These are phyloP conservation scores for Teunomyces tritomae DNA, from an alignment of 805 yeast species.

Conservation along the genomic window DNA sequence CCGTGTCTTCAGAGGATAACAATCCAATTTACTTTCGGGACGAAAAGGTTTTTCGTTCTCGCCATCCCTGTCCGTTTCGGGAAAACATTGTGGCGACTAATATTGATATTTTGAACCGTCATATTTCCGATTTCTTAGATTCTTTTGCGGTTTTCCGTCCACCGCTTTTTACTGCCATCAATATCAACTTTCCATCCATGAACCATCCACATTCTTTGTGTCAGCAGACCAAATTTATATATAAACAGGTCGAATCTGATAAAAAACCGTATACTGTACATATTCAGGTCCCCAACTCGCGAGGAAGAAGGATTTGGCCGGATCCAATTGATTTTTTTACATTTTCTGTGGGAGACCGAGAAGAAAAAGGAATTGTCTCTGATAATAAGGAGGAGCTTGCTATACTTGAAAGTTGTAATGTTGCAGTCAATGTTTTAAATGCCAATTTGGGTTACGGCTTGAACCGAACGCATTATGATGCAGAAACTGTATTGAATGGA, in stretches of 20 bases:
- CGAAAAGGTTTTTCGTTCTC: constrained; percentile 24
- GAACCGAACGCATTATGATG: constrained; percentile 2
- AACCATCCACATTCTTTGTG: constrained; percentile 17
- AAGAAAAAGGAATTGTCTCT: background rate
- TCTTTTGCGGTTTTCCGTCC: background rate
- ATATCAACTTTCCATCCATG: constrained; percentile 29
- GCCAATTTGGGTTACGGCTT: constrained; percentile 2
- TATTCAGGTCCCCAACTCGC: background rate
- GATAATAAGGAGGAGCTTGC: background rate
- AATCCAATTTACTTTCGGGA: constrained; percentile 33
- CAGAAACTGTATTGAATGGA: constrained; percentile 3
- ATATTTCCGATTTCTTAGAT: background rate
- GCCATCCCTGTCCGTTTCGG: background rate
- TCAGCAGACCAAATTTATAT: background rate
- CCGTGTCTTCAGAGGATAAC: constrained; percentile 25
- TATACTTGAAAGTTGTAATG: background rate
- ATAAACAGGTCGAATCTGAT: constrained; percentile 2
- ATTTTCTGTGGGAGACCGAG: background rate
- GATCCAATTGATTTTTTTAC: background rate
- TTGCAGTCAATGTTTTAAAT: constrained; percentile 4
- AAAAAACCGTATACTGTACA: background rate
- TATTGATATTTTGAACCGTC: constrained; percentile 22
- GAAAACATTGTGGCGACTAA: constrained; percentile 20
- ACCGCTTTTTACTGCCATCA: constrained; percentile 11
- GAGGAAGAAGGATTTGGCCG: background rate